These are phyloP conservation scores for Leishmania guyanensis DNA, from an alignment of 208 protist genomes.

Conservation along the genomic window DNA sequence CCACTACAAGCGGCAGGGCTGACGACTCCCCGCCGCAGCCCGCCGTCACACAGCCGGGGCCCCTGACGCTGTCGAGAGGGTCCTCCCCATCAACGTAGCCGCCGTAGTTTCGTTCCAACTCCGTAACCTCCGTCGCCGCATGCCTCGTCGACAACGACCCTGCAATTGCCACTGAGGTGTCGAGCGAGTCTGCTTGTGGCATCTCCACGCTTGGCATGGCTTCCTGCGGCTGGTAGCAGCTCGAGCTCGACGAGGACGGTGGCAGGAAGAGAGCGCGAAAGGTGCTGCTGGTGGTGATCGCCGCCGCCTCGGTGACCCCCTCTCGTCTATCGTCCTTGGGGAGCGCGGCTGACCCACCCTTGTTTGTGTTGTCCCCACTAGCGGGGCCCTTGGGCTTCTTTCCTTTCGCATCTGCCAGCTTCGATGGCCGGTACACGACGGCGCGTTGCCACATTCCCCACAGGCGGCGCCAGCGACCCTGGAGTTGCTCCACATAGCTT, in stretches of 20 bases:
- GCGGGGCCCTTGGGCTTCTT: neutral
- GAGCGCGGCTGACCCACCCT: neutral
- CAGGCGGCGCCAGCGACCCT: slow-evolving; percentile 49
- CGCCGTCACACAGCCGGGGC: neutral
- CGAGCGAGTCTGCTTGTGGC: neutral
- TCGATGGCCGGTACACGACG: slow-evolving; percentile 11
- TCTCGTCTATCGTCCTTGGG: neutral
- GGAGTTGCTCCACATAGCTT: slow-evolving; percentile 39
- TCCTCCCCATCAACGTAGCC: neutral
- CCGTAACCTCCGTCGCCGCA: neutral
- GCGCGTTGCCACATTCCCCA: slow-evolving; percentile 44
- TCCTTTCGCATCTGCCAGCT: neutral
- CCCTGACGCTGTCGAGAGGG: neutral
- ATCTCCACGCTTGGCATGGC: neutral
- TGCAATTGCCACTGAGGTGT: neutral
- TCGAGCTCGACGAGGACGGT: neutral
- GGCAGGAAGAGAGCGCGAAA: slow-evolving; percentile 9
- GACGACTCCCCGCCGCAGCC: neutral
- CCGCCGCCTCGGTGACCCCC: neutral
- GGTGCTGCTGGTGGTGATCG: neutral
- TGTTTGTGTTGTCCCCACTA: neutral
- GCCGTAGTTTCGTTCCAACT: neutral
- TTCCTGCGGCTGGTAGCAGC: neutral
- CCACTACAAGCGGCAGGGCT: slow-evolving; percentile 2
- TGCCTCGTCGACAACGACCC: neutral